Conservation (phyloP, 805 yeast genomes). For the Candida incommunis region DNA sequence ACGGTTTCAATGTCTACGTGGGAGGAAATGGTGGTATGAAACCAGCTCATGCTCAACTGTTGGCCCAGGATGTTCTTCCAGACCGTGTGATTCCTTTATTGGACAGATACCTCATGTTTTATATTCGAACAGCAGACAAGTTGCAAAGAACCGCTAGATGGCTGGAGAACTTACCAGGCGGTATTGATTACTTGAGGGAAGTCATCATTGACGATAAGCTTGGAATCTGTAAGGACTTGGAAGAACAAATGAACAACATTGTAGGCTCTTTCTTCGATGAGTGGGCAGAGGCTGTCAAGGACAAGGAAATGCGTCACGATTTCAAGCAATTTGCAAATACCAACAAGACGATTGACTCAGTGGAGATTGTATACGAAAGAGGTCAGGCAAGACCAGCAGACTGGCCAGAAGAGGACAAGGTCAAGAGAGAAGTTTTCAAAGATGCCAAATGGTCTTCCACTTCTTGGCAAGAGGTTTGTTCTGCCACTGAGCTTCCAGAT, state of each 20-base stretch:
- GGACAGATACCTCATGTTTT: conserved; percentile 26
- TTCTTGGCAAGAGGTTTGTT: conserved; percentile 19
- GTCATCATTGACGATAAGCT: conserved; percentile 24
- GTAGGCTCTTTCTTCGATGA: conserved; percentile 25
- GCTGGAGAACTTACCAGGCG: conserved; percentile 25
- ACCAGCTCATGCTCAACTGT: conserved; percentile 25
- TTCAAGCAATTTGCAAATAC: conserved; percentile 24
- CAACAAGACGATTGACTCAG: conserved; percentile 17
- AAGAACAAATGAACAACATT: conserved; percentile 21
- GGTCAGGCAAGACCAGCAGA: conserved; percentile 26
- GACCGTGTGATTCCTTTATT: conserved; percentile 24
- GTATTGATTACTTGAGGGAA: conserved; percentile 23
- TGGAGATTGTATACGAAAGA: conserved; percentile 23
- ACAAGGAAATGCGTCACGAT: conserved; percentile 12
- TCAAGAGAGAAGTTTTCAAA: conserved; percentile 15
- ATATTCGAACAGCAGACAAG: conserved; percentile 25
- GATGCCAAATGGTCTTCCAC: conserved; percentile 22
- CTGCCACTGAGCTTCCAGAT: conserved; percentile 16
- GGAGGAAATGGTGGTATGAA: conserved; percentile 30
- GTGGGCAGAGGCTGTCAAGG: conserved; percentile 20
- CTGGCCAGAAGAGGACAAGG: conserved; percentile 20
- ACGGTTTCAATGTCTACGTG: conserved; percentile 24
- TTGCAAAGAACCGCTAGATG: conserved; percentile 27
- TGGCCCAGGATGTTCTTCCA: conserved; percentile 23
- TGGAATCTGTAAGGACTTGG: conserved; percentile 23